Conservation (phyloP, 345 rosid genomes). For the Orychophragmus violaceus region DNA sequence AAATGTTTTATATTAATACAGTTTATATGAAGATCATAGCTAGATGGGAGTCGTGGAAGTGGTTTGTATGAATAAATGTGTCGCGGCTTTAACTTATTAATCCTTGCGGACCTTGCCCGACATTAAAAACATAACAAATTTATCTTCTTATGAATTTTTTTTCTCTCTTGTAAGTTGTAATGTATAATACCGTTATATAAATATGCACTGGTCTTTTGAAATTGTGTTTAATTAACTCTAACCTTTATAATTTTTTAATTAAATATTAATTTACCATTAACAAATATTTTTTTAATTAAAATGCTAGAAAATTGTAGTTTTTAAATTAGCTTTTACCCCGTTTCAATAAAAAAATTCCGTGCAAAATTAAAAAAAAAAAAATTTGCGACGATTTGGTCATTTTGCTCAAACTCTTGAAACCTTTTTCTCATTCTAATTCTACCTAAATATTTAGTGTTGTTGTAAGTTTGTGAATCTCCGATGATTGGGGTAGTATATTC, state of each 20-base stretch:
- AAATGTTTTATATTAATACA: constrained; percentile 15
- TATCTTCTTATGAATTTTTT: background rate
- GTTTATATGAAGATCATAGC: constrained; percentile 21
- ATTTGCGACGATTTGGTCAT: no score
- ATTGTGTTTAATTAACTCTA: background rate
- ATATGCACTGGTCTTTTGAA: background rate
- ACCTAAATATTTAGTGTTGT: no score
- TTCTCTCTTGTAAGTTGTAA: background rate
- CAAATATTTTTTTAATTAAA: background rate
- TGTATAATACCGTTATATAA: background rate
- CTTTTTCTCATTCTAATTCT: no score
- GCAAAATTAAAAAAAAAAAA: no score
- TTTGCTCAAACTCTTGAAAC: no score
- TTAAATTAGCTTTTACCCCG: no score
- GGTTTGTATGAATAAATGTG: constrained; percentile 15
- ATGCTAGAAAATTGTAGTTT: no score
- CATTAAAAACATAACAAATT: background rate
- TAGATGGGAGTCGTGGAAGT: background rate
- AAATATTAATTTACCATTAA: background rate
- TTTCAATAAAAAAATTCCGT: no score
- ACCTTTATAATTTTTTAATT: background rate
- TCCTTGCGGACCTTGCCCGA: constrained; percentile 5
- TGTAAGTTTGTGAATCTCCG: no score
- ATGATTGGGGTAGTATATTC: no score
- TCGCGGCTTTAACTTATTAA: constrained; percentile 12